These are phyloP conservation scores for Malus hybrid DNA, from an alignment of 331 rosid genomes.

Conservation along the genomic window DNA sequence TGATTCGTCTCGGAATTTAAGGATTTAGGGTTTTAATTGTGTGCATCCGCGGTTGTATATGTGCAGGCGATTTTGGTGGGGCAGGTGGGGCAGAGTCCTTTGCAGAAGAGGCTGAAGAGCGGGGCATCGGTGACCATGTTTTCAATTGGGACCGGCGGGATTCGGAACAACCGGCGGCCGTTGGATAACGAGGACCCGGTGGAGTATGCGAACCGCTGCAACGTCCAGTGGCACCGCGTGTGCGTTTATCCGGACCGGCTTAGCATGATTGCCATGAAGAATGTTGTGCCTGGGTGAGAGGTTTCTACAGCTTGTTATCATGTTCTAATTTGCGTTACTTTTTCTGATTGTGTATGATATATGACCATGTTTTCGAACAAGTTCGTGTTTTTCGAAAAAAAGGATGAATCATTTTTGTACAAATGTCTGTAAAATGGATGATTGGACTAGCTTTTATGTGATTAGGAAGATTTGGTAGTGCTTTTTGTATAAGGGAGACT, in stretches of 20 bases:
- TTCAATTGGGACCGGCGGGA: conserved; percentile 82
- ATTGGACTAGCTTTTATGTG: background rate
- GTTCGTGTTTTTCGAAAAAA: background rate
- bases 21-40: background rate
- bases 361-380: background rate
- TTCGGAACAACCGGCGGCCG: conserved; percentile 80
- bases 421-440: background rate
- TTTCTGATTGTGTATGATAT: background rate
- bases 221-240: conserved; percentile 89
- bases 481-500: background rate
- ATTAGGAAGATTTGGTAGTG: background rate
- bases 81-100: conserved; percentile 63
- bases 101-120: conserved; percentile 65
- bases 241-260: conserved; percentile 53
- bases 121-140: conserved; percentile 54
- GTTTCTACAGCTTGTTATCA: background rate
- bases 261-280: conserved; percentile 39
- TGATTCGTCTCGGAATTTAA: background rate
- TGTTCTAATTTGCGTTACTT: background rate
- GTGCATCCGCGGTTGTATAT: background rate
- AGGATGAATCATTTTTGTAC: background rate
- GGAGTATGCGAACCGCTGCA: conserved; percentile 66
- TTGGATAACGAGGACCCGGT: conserved; percentile 54
- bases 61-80: conserved; percentile 83
- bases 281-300: conserved; percentile 52